Conservation (phyloP, 768 basidiomycete species). For the Trametes cubensis region DNA sequence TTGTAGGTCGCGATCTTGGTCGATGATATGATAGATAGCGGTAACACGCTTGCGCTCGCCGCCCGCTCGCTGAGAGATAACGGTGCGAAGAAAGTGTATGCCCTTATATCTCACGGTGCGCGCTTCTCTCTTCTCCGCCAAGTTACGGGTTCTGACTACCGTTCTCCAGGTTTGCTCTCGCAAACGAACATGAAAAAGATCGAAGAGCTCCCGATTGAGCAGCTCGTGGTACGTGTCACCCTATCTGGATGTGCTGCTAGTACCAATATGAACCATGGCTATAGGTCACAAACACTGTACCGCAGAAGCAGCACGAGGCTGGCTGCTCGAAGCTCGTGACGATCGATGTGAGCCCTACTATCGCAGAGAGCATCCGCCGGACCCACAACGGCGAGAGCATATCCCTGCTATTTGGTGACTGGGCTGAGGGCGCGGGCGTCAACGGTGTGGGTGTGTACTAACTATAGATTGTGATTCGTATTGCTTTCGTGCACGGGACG, state of each 20-base stretch:
- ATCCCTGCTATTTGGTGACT: conserved; percentile 84
- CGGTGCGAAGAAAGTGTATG: conserved; percentile 86
- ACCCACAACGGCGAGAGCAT: conserved; percentile 96
- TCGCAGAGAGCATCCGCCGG: conserved; percentile 94
- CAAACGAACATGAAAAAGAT: conserved; percentile 72
- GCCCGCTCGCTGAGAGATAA: conserved; percentile 84
- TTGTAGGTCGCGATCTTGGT: conserved; percentile 87
- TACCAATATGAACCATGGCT: conserved; percentile 13
- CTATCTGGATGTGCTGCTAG: neutral
- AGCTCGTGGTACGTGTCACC: conserved; percentile 73
- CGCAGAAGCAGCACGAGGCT: conserved; percentile 70
- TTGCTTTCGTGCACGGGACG: conserved; percentile 17
- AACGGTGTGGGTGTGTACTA: conserved; percentile 30
- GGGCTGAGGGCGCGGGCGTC: conserved; percentile 52
- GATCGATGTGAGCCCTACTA: conserved; percentile 88
- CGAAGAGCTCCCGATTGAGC: conserved; percentile 73
- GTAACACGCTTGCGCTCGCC: conserved; percentile 84
- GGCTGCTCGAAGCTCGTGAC: conserved; percentile 77
- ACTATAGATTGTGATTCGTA: conserved; percentile 17
- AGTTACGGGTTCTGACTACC: conserved; percentile 23
- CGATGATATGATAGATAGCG: conserved; percentile 99
- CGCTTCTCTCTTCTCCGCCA: conserved; percentile 24
- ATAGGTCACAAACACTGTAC: conserved; percentile 94
- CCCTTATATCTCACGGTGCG: conserved; percentile 89
- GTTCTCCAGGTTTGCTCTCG: conserved; percentile 68